A percentile compares a stretch with the other conserved stretches of the same genome.
Conservation (phyloP, 768 basidiomycete genomes). For the Leccinellum luteum region DNA sequence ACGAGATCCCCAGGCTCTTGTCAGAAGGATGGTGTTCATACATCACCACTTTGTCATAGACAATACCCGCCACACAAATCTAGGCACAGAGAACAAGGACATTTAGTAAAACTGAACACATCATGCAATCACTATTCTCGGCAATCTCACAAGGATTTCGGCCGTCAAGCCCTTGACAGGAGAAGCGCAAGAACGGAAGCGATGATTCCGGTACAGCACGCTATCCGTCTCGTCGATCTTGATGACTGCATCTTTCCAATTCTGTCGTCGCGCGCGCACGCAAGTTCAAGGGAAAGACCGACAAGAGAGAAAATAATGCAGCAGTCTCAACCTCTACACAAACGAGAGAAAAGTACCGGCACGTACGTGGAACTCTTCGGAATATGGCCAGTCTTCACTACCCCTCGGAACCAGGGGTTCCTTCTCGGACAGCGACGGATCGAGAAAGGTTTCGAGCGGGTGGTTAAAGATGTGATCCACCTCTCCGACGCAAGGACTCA, state of each 20-base stretch:
- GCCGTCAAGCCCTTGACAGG: constrained; percentile 83
- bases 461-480: constrained; percentile 81
- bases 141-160: constrained; percentile 80
- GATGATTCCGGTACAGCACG: constrained; percentile 74
- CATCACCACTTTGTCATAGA: constrained; percentile 47
- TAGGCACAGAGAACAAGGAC: constrained; percentile 12
- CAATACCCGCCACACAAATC: constrained; percentile 56
- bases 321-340: neutral
- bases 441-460: constrained; percentile 69
- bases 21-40: constrained; percentile 60
- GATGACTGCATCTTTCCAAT: constrained; percentile 46
- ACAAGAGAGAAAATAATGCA: neutral
- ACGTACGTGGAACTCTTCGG: constrained; percentile 69
- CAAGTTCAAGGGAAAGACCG: neutral
- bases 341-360: neutral
- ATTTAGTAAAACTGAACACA: neutral
- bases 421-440: constrained; percentile 47
- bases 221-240: constrained; percentile 45
- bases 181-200: constrained; percentile 74
- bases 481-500: constrained; percentile 61
- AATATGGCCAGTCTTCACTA: constrained; percentile 77
- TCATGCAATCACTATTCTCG: constrained; percentile 32
- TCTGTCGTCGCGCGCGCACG: constrained; percentile 36
- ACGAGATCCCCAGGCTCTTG: constrained; percentile 40
- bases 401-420: constrained; percentile 52